phyloP scores from a whole-genome alignment of 306 rosid genomes.

The apple (Malus domestica) region DNA sequence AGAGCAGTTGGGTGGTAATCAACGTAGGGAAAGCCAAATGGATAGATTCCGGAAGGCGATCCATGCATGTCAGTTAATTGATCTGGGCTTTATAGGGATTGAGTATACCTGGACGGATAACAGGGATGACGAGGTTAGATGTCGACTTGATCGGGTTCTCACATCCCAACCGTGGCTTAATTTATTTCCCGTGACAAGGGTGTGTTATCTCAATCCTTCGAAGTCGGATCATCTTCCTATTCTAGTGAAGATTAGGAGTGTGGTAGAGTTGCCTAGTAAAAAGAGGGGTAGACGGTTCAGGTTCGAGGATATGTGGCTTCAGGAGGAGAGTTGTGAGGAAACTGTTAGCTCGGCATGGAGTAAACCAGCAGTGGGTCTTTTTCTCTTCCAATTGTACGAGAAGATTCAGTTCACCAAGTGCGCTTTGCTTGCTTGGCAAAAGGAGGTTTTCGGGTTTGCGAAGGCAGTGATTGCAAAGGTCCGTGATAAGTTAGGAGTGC shows the following conservation, averaged over 20 bases:
- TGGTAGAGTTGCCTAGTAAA: background rate
- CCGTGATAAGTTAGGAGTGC: too few species aligned
- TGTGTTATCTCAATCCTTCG: background rate
- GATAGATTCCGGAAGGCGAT: background rate
- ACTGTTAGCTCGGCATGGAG: background rate
- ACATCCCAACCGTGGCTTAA: background rate
- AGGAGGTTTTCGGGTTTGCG: background rate
- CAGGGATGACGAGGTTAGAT: background rate
- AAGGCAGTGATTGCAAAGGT: background rate
- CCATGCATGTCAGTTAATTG: background rate
- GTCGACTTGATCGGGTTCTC: background rate
- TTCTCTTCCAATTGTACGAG: too few species aligned
- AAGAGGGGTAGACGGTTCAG: rapidly evolving
- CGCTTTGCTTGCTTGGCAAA: background rate
- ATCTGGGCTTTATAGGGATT: background rate
- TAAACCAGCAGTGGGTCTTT: too few species aligned
- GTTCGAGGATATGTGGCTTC: background rate
- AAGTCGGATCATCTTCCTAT: background rate
- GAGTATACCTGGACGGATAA: background rate
- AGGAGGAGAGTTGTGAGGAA: background rate
- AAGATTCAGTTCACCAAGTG: background rate
- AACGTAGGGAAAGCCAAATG: background rate
- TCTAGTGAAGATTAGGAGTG: too few species aligned
- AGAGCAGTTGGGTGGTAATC: background rate
- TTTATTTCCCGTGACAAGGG: background rate